These are phyloP conservation scores for Colletotrichum shisoi DNA, from an alignment of 2,329 filamentous ascomycete genomes.

Conservation along the genomic window DNA sequence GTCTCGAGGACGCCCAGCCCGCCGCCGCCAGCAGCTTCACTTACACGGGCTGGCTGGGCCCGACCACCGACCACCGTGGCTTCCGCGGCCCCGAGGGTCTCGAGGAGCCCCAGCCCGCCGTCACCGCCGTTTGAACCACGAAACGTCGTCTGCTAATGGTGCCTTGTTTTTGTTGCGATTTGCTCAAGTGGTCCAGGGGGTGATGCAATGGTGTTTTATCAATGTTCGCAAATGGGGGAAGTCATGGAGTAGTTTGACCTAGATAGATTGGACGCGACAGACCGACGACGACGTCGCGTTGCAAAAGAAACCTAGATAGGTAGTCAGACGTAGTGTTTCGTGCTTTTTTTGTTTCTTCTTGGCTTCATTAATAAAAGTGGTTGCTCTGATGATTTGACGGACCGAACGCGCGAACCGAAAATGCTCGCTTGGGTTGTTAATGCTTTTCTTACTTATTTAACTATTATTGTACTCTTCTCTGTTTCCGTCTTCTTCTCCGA, in stretches of 20 bases:
- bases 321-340: neutral
- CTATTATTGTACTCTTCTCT: neutral
- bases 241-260: neutral
- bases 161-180: neutral
- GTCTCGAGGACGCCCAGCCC: neutral
- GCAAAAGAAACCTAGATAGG: neutral
- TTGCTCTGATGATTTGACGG: too few species aligned
- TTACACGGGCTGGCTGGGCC: too few species aligned
- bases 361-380: too few species aligned
- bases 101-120: neutral
- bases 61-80: too few species aligned
- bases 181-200: too few species aligned
- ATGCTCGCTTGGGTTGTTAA: neutral
- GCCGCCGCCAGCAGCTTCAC: too few species aligned
- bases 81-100: too few species aligned
- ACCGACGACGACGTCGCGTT: too few species aligned
- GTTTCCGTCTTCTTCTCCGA: too few species aligned
- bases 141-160: neutral
- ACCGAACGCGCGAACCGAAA: too few species aligned
- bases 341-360: neutral
- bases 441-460: neutral
- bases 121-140: neutral
- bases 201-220: neutral
- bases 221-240: neutral
- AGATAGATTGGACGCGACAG: neutral